Evolutionary conservation across 352 stramenopile genomes (phyloP).

Genomic region (Phytophthora agathidicida): DNA sequence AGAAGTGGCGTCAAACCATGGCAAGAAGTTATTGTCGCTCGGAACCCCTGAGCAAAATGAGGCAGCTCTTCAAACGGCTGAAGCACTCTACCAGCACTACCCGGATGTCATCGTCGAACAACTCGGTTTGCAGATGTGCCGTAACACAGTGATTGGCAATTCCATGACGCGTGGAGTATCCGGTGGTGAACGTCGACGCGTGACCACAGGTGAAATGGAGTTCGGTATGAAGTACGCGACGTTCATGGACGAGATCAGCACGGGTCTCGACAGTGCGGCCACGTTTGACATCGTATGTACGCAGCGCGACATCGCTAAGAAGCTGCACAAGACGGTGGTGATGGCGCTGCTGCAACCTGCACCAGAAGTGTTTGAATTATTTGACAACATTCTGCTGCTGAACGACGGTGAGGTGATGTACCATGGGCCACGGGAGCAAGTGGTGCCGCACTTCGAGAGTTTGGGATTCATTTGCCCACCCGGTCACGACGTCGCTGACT

Average conservation of each 20-base stretch:
- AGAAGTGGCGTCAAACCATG: constrained; percentile 51
- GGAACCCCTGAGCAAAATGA: constrained; percentile 22
- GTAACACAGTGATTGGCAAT: constrained; percentile 51
- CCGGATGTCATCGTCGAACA: constrained; percentile 28
- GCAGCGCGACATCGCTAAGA: constrained; percentile 32
- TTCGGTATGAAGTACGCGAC: too few relatives aligned
- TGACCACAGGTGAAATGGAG: too few relatives aligned
- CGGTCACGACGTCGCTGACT: constrained; percentile 14
- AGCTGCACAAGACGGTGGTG: constrained; percentile 40
- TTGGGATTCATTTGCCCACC: constrained; percentile 28
- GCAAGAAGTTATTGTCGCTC: constrained; percentile 44
- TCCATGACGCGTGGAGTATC: constrained; percentile 53
- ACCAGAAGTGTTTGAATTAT: constrained; percentile 28
- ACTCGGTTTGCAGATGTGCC: constrained; percentile 35
- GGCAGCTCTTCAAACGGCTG: constrained; percentile 4
- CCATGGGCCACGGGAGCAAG: constrained; percentile 60
- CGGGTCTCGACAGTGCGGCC: constrained; percentile 84
- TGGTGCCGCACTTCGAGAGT: constrained; percentile 49
- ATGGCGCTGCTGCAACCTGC: constrained; percentile 57
- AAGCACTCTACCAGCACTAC: constrained; percentile 29
- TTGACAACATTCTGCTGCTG: constrained; percentile 83
- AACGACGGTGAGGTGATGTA: constrained; percentile 52
- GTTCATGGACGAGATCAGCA: constrained; percentile 89
- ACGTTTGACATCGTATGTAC: constrained; percentile 83
- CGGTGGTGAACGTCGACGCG: constrained; percentile 85